These are phyloP conservation scores for Bruguiera sexangula DNA, from an alignment of 345 rosid genomes.

Conservation along the genomic window DNA sequence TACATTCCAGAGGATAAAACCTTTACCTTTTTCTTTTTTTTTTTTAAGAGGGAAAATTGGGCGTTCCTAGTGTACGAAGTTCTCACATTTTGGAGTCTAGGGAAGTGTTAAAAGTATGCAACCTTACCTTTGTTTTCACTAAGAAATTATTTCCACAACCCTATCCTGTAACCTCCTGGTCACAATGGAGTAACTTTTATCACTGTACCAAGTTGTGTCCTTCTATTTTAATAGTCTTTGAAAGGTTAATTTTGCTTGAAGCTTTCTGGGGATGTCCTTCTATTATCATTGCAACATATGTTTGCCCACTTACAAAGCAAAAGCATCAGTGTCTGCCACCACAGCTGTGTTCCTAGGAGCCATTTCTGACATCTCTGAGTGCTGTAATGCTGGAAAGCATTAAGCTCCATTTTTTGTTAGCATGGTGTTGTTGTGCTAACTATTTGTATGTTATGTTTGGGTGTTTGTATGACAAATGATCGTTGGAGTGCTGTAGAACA, in stretches of 20 bases:
- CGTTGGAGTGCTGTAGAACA: not conserved
- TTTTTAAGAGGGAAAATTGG: too few relatives aligned
- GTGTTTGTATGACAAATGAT: not conserved
- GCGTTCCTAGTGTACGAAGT: too few relatives aligned
- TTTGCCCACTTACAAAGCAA: not conserved
- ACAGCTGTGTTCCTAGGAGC: not conserved
- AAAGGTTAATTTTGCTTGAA: not conserved
- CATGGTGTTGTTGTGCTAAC: too few relatives aligned
- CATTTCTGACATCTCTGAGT: slow-evolving; percentile 2
- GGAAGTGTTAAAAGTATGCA: too few relatives aligned
- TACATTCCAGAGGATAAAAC: not conserved
- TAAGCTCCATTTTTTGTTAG: not conserved
- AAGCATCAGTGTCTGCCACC: not conserved
- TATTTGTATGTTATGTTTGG: not conserved
- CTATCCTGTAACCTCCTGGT: too few relatives aligned
- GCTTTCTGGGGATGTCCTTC: not conserved
- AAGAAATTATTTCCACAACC: too few relatives aligned
- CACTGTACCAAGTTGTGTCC: too few relatives aligned
- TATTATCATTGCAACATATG: not conserved
- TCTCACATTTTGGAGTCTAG: too few relatives aligned
- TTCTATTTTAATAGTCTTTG: not conserved
- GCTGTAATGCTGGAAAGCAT: not conserved
- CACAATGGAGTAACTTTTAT: too few relatives aligned
- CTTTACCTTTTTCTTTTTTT: not conserved
- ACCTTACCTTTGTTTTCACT: too few relatives aligned